These are phyloP conservation scores for Serendipita indica DNA, from an alignment of 768 basidiomycete species.

Conservation along the genomic window DNA sequence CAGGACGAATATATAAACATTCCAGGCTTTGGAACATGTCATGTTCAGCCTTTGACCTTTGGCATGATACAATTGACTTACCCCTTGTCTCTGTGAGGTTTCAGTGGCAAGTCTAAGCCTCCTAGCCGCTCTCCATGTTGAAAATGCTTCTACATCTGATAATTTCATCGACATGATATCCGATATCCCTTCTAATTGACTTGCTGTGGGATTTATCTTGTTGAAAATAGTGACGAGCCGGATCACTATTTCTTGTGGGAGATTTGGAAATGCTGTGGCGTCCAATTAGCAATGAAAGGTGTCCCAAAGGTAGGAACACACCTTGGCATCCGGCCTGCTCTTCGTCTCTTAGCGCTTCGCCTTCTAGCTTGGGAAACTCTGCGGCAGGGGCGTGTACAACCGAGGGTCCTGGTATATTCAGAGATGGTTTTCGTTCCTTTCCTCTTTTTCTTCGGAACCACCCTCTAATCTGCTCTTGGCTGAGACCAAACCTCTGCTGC, in stretches of 20 bases:
- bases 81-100: no score
- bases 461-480: no score
- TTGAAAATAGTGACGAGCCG: not conserved
- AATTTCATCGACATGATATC: not conserved
- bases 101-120: no score
- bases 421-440: no score
- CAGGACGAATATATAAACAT: not conserved
- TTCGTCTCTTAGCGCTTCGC: not conserved
- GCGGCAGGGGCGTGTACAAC: not conserved
- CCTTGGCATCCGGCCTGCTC: not conserved
- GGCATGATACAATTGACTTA: not conserved
- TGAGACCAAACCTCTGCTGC: no score
- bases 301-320: not conserved
- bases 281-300: no score
- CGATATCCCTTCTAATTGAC: not conserved
- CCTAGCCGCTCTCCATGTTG: no score
- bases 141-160: no score
- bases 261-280: not conserved
- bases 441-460: no score
- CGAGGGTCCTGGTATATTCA: not conserved
- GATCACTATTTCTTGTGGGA: not conserved
- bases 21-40: not conserved
- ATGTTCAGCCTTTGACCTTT: not conserved
- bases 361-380: not conserved
- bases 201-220: not conserved